Conservation (phyloP, 169 alveolate species). For the Plasmodium inui region DNA sequence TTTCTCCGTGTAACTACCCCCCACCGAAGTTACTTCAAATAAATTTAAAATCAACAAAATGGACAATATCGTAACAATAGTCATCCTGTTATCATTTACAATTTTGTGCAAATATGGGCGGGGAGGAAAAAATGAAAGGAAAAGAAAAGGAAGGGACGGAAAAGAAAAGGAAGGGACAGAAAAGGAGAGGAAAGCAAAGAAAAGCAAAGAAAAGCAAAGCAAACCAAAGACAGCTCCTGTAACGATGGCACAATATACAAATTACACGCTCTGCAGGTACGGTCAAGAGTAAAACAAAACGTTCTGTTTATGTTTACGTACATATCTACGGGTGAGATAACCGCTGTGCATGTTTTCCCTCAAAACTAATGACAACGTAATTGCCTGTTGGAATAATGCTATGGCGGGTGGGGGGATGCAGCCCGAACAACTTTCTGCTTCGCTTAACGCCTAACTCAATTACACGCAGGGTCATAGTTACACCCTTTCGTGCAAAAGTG, state of each 20-base stretch:
- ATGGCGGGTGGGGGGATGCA: neutral
- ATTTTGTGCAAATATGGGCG: neutral
- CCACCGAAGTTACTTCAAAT: neutral
- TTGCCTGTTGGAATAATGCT: neutral
- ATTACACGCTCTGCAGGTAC: neutral
- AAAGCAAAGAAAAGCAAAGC: neutral
- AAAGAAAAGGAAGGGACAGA: neutral
- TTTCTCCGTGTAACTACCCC: neutral
- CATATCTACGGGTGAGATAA: neutral
- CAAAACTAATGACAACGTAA: neutral
- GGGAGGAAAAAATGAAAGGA: neutral
- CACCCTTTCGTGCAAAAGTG: neutral
- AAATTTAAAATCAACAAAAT: slow-evolving; percentile 11
- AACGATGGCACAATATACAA: neutral
- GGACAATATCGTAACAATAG: neutral
- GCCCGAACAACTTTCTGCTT: neutral
- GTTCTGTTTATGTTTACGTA: neutral
- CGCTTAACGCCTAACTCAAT: neutral
- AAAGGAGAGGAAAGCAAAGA: neutral
- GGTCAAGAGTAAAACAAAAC: neutral
- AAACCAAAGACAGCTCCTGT: neutral
- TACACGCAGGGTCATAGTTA: neutral
- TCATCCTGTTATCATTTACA: slow-evolving; percentile 37
- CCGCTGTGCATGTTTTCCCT: neutral
- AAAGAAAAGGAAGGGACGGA: neutral